Base-by-base conservation (phyloP, 495 filamentous ascomycete species). In the Platismatia glauca region DNA sequence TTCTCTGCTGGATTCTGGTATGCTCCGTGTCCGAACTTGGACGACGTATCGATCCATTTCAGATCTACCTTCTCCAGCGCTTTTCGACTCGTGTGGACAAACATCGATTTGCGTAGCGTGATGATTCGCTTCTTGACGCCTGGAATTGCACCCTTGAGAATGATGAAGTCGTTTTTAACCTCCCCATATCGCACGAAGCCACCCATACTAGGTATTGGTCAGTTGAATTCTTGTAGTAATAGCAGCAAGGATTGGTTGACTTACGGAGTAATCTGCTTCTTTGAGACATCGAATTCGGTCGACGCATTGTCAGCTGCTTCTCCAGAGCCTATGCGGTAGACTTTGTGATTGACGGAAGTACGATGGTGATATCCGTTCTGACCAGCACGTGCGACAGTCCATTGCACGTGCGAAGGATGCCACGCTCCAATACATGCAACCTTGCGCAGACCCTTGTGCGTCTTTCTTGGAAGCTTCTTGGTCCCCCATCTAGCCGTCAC, bases 381-480 rank as follows among this genome's bases (percentile, higher is more conserved):
- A 95, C 95, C 95, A 70, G 95, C 95, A 88, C 95, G 95, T 76
- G 94, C 95, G 81, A 99, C 95, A 78, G 95, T 97, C 95, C 95
- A 99, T 86, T 99, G 95, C 82, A 99, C 95, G 89, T 99, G 95
- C 78, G 88, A 91, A 74, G 95, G 95, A 87, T 99, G 95, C 95
- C 95, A 99, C 70, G 95, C 95, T 86, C 95, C 95, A 77, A 99
- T 99, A 95, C 95, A 99, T 73, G 95, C 95, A 72, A 99, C 95
- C 88, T 99, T 99, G 71, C 95, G 88, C 74, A 99, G 89, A 92
- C 95, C 95, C 87, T 99, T 99, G 87, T 99, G 95, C 68, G 95
- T 99, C 90, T 99, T 99, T 73, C 95, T 89, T 69, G 95, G 95
- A 69, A 99, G 89, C 90, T 99, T 99, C 89, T 96, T 99, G 78